Evolutionary conservation across 495 filamentous ascomycete species (phyloP).

Genomic region (Penicillium paxilli): DNA sequence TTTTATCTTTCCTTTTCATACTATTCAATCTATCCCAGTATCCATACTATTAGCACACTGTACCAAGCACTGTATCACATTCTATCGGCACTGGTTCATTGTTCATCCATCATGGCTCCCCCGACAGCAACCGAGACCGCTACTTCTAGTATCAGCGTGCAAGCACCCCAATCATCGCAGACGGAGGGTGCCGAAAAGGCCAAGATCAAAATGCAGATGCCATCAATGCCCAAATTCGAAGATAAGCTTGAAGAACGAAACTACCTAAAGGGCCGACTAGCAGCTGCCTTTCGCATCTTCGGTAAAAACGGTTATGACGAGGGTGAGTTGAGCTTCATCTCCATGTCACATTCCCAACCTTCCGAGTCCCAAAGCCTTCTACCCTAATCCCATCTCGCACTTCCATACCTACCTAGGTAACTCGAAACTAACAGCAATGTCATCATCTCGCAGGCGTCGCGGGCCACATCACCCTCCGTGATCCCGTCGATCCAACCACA

Average conservation of each 20-base stretch:
- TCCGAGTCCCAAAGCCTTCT: no score
- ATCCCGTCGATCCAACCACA: conserved; percentile 64
- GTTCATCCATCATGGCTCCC: conserved; percentile 24
- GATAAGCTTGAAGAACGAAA: conserved; percentile 63
- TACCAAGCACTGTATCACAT: no score
- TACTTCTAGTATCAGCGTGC: conserved; percentile 18
- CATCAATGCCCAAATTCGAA: conserved; percentile 54
- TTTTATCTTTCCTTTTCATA: not conserved
- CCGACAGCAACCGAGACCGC: conserved; percentile 31
- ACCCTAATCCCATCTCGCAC: no score
- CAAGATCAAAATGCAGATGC: conserved; percentile 49
- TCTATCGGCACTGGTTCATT: not conserved
- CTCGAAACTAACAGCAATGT: not conserved
- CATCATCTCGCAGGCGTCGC: conserved; percentile 42
- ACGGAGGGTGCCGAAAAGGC: conserved; percentile 27
- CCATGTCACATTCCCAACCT: no score
- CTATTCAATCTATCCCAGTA: not conserved
- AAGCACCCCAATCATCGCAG: conserved; percentile 27
- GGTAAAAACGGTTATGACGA: conserved; percentile 68
- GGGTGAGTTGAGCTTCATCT: conserved; percentile 30
- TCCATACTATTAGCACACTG: no score
- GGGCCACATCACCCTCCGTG: conserved; percentile 62
- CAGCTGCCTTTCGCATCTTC: conserved; percentile 68
- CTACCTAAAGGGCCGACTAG: conserved; percentile 66
- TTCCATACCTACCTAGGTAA: not conserved